Evolutionary conservation across 1,284 basidiomycete species (phyloP).

Genomic region (Neonothopanus nambi): DNA sequence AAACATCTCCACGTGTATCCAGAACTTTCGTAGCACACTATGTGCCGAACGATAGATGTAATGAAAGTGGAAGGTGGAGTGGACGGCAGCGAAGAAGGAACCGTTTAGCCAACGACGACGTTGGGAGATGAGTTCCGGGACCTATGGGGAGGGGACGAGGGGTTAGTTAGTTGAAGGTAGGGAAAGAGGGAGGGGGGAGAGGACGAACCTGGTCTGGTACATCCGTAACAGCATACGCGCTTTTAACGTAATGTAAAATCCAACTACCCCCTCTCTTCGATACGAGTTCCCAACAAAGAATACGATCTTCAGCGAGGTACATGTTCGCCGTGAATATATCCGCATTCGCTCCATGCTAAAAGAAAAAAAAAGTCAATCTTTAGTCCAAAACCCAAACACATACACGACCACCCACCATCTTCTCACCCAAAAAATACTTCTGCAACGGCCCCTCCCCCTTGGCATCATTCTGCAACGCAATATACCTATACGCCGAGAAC

Average conservation of each 20-base stretch:
- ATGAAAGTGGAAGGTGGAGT: constrained; percentile 88
- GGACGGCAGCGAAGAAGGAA: constrained; percentile 93
- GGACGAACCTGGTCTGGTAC: constrained; percentile 80
- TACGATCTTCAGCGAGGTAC: constrained; percentile 68
- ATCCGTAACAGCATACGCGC: constrained; percentile 89
- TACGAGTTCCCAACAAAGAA: constrained; percentile 93
- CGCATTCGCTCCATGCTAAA: constrained; percentile 81
- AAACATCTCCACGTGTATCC: constrained; percentile 92
- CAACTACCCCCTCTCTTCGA: constrained; percentile 85
- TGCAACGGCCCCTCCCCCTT: constrained; percentile 86
- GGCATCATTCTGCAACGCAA: constrained; percentile 78
- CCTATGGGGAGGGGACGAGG: constrained; percentile 33
- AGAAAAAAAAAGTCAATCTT: neutral
- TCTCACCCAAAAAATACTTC: constrained; percentile 95
- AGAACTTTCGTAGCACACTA: constrained; percentile 81
- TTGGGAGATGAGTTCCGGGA: constrained; percentile 90
- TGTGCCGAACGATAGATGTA: constrained; percentile 93
- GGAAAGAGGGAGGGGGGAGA: neutral
- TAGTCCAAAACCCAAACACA: constrained; percentile 9
- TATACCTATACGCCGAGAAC: constrained; percentile 80
- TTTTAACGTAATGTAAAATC: constrained; percentile 94
- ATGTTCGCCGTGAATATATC: constrained; percentile 94
- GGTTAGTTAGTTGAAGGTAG: too few species aligned
- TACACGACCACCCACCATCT: constrained; percentile 58
- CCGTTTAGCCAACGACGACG: constrained; percentile 96